Evolutionary conservation across 495 filamentous ascomycete species (phyloP).

Genomic region (Trichoderma gamsii): DNA sequence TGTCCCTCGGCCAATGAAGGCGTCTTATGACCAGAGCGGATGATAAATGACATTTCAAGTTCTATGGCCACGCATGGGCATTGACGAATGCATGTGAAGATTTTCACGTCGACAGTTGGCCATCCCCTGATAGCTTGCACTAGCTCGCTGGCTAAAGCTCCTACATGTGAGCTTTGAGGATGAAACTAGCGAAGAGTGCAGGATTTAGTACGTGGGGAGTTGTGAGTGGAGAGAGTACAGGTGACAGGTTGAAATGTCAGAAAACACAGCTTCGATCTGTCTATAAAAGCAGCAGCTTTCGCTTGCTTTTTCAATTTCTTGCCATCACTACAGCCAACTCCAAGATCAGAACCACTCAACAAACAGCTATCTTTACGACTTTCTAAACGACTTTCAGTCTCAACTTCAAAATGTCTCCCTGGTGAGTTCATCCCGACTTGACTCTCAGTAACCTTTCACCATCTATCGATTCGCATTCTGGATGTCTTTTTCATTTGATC

Average conservation of each 20-base stretch:
- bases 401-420: slow-evolving; percentile 8
- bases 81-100: neutral
- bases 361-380: neutral
- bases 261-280: neutral
- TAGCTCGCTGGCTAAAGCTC: neutral
- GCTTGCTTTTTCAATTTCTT: neutral
- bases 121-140: neutral
- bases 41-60: neutral
- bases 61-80: neutral
- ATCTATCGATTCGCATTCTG: too few species aligned
- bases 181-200: neutral
- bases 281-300: neutral
- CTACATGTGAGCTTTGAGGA: neutral
- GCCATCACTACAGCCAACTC: neutral
- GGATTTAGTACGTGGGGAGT: neutral
- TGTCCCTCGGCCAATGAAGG: neutral
- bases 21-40: neutral
- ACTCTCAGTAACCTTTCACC: too few species aligned
- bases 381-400: neutral
- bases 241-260: neutral
- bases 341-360: neutral
- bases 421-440: neutral
- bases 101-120: neutral
- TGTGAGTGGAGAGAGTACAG: neutral
- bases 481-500: neutral